Evolutionary conservation across 2,329 filamentous ascomycete species (phyloP), one percentile per base, ranked within the genome.

Genomic region (Botrytis fragariae): DNA sequence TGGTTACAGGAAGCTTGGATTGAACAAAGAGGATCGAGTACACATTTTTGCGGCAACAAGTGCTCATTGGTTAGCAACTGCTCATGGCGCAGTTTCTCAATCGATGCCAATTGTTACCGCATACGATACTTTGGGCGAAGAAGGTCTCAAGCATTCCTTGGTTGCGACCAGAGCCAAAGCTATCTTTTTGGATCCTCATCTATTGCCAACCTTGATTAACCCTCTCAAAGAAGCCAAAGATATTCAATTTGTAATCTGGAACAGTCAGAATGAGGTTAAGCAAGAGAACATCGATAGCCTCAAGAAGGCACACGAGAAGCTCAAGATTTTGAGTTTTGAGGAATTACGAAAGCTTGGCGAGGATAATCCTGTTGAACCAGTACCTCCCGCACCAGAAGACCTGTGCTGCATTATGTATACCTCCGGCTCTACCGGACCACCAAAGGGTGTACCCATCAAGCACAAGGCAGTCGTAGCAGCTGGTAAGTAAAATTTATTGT

Each of bases 91-190:
- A 72, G 83, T 91, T 42, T 95, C 94, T 35, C 95, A 98, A 83
- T 95, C 93, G 60, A 89, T 98, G 81, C 90, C 93, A 74, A 95
- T 98, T 77, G 95, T 97, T 69, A 98, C 95, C 51, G 94, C 95
- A 69, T 98, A 97, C 83, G 95, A 97, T 82, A 97, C 94, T 25
- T 90, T 98, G 67, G 95, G 95, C 72, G 88, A 93, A 79, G 89
- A 90, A 76, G 95, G 94, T 60, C 88, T 98, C 75, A 90, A 91
- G 83, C 94, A 97, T 85, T 97, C 94, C 2, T 88, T 98, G 75
- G 86, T 90, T 45, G 92, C 97, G 84, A 96, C 93, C 72, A 86
- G 90, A 75, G 92, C 93, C 71, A 90, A 90, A 78, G 91, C 92
- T 82, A 95, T 97, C 86, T 97, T 95, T 83, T 88, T 93, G 76